These are phyloP conservation scores for Cicer bijugum DNA, from an alignment of 306 rosid species.

Conservation along the genomic window DNA sequence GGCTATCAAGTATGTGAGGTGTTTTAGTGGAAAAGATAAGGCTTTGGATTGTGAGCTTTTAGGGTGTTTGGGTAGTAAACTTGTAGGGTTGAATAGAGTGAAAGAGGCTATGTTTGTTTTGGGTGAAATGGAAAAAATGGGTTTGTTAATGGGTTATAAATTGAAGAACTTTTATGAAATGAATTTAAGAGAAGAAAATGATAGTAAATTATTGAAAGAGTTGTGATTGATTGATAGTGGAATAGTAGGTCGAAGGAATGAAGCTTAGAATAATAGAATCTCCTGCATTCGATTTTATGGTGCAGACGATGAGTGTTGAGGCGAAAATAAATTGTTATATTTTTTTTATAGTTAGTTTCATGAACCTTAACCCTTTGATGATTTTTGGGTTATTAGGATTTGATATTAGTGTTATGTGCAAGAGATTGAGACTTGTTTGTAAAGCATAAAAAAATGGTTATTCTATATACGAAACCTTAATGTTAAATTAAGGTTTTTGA, in stretches of 20 bases:
- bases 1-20: slow-evolving; percentile 54
- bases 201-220: slow-evolving; percentile 3
- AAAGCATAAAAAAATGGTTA: too few relatives aligned
- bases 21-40: slow-evolving; percentile 52
- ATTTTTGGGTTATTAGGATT: too few relatives aligned
- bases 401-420: too few relatives aligned
- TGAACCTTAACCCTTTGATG: too few relatives aligned
- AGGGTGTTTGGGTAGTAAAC: slow-evolving; percentile 55
- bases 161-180: slow-evolving; percentile 40
- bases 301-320: too few relatives aligned
- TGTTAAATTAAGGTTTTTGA: too few relatives aligned
- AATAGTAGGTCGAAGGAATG: background rate
- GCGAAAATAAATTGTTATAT: too few relatives aligned
- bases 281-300: too few relatives aligned
- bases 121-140: slow-evolving; percentile 57
- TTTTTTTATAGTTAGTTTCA: too few relatives aligned
- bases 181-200: slow-evolving; percentile 28
- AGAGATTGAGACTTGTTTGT: too few relatives aligned
- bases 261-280: background rate
- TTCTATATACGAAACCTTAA: too few relatives aligned
- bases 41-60: slow-evolving; percentile 49
- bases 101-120: slow-evolving; percentile 53
- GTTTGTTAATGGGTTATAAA: slow-evolving; percentile 49
- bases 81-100: slow-evolving; percentile 44
- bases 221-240: background rate